phyloP scores from a whole-genome alignment of 768 basidiomycete genomes.

The Suillus ampliporus region DNA sequence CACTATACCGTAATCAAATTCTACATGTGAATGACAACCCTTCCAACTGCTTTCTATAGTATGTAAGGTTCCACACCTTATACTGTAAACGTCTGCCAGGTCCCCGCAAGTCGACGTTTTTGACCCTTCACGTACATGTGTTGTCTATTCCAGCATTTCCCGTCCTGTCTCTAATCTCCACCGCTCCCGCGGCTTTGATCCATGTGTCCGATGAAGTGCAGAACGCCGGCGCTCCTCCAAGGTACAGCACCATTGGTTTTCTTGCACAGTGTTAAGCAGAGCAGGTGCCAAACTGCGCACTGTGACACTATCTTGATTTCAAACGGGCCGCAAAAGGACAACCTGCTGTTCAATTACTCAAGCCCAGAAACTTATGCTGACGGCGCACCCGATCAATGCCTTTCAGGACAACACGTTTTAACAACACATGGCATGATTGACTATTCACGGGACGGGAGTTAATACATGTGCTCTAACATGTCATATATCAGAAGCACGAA shows the following conservation, averaged over 20 bases:
- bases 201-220: slow-evolving; percentile 5
- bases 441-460: slow-evolving; percentile 10
- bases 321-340: slow-evolving; percentile 17
- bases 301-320: slow-evolving; percentile 33
- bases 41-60: slow-evolving; percentile 30
- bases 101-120: slow-evolving; percentile 38
- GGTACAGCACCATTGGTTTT: slow-evolving; percentile 20
- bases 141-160: slow-evolving; percentile 36
- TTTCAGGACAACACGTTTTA: slow-evolving; percentile 28
- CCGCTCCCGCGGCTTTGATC: slow-evolving; percentile 36
- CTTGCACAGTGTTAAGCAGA: slow-evolving; percentile 18
- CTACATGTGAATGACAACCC: slow-evolving; percentile 41
- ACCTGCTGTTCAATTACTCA: slow-evolving; percentile 5
- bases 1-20: slow-evolving; percentile 39
- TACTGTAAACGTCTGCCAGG: slow-evolving; percentile 35
- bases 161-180: slow-evolving; percentile 26
- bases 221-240: slow-evolving; percentile 11
- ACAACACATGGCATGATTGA: slow-evolving; percentile 28
- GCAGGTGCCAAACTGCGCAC: slow-evolving; percentile 26
- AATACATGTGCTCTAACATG: slow-evolving; percentile 11
- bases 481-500: slow-evolving; percentile 15
- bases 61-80: slow-evolving; percentile 43
- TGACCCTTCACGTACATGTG: slow-evolving; percentile 42
- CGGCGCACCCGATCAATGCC: slow-evolving; percentile 8
- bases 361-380: not conserved